These are phyloP conservation scores for Populus davidiana DNA, from an alignment of 345 rosid genomes.

Conservation along the genomic window DNA sequence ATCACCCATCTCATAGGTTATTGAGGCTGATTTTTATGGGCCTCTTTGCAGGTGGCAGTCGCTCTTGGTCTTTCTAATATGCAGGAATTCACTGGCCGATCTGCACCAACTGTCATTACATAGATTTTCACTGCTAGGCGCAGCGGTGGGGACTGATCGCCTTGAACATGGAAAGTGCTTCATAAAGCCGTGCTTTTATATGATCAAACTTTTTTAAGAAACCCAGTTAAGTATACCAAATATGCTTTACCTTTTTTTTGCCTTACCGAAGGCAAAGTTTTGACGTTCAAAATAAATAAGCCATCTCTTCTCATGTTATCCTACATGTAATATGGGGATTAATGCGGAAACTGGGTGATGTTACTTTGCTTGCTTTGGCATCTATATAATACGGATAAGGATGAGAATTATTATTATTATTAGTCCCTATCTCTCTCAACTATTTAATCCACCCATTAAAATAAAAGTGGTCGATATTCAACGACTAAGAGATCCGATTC, in stretches of 20 bases:
- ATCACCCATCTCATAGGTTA: background rate
- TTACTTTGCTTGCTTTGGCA: background rate
- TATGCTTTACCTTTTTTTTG: background rate
- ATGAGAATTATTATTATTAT: background rate
- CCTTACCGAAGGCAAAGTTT: conserved; percentile 4
- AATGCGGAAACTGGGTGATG: background rate
- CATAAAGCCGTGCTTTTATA: background rate
- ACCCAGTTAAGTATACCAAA: background rate
- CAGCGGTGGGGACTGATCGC: background rate
- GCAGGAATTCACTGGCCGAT: conserved; percentile 89
- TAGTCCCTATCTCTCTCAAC: background rate
- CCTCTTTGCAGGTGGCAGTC: conserved; percentile 66
- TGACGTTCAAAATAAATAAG: conserved; percentile 5
- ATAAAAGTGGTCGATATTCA: background rate
- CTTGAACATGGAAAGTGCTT: background rate
- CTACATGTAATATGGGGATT: background rate
- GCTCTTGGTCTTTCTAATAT: conserved; percentile 92
- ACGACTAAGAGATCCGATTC: background rate
- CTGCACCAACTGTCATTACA: conserved; percentile 93
- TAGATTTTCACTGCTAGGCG: conserved; percentile 19
- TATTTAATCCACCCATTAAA: background rate
- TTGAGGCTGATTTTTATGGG: conserved; percentile 12
- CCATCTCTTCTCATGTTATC: background rate
- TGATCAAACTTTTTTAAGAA: background rate
- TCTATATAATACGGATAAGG: background rate